These are phyloP conservation scores for Mycena galericulata DNA, from an alignment of 768 basidiomycete genomes.

Conservation along the genomic window DNA sequence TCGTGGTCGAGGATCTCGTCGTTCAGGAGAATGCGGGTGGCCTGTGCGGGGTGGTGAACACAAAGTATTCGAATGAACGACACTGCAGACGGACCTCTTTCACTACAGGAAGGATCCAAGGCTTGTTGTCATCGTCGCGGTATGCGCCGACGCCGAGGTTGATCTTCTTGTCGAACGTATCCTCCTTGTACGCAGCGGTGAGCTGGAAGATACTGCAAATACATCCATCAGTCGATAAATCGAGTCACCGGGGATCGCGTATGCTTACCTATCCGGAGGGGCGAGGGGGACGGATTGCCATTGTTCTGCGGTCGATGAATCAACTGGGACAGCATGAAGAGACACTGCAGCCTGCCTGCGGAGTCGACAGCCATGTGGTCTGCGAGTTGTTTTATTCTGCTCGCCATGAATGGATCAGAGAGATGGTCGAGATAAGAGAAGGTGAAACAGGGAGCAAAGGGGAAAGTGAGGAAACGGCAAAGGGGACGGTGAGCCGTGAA, in stretches of 20 bases:
- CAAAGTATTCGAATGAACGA: constrained; percentile 3
- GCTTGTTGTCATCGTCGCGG: constrained; percentile 86
- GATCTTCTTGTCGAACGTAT: constrained; percentile 80
- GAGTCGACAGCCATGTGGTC: constrained; percentile 56
- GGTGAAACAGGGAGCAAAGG: constrained; percentile 14
- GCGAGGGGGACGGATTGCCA: constrained; percentile 86
- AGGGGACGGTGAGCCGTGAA: too few relatives aligned
- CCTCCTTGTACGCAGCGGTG: constrained; percentile 89
- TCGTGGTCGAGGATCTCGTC: constrained; percentile 88
- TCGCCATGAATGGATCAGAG: constrained; percentile 55
- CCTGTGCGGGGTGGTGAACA: constrained; percentile 60
- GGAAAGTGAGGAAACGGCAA: not conserved
- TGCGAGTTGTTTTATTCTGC: constrained; percentile 70
- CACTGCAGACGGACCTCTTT: constrained; percentile 69
- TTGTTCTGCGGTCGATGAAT: constrained; percentile 59
- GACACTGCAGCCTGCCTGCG: constrained; percentile 30
- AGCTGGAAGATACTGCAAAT: constrained; percentile 86
- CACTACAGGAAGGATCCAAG: constrained; percentile 93
- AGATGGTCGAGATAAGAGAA: constrained; percentile 24
- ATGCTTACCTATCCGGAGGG: constrained; percentile 81
- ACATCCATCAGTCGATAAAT: constrained; percentile 13
- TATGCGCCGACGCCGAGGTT: constrained; percentile 96
- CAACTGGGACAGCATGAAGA: constrained; percentile 2
- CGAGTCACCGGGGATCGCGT: not conserved
- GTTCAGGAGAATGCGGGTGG: constrained; percentile 74